phyloP scores from a whole-genome alignment of 129 eudicot genomes.

The Dittrichia graveolens region DNA sequence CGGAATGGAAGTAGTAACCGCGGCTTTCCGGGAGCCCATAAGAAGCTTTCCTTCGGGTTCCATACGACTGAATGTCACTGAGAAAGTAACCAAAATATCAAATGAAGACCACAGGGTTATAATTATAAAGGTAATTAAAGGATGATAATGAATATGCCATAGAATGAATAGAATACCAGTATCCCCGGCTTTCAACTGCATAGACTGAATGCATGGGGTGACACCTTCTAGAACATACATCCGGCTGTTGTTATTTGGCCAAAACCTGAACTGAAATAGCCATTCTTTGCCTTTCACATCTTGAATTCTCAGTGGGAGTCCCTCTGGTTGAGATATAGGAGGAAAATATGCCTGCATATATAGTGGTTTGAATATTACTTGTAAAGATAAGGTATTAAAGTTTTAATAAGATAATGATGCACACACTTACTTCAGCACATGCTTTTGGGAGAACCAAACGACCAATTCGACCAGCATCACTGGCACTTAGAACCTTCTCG shows the following conservation, averaged over 20 bases:
- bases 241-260: constrained; percentile 98
- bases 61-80: constrained; percentile 98
- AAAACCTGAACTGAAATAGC: constrained; percentile 96
- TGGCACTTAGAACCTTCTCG: constrained; percentile 93
- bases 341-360: constrained; percentile 90
- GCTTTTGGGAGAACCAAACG: constrained; percentile 99
- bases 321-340: constrained; percentile 94
- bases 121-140: not conserved
- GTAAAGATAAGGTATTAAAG: constrained; percentile 15
- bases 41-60: constrained; percentile 97
- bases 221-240: constrained; percentile 99
- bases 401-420: not conserved
- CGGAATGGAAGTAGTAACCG: constrained; percentile 53
- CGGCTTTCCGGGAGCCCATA: constrained; percentile 94
- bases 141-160: not conserved
- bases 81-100: constrained; percentile 4
- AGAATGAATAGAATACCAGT: constrained; percentile 52
- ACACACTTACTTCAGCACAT: constrained; percentile 91
- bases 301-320: constrained; percentile 91
- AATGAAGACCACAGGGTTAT: constrained; percentile 2
- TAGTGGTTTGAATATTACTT: constrained; percentile 13
- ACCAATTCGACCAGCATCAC: constrained; percentile 99
- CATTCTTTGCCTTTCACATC: constrained; percentile 98
- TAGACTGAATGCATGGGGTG: constrained; percentile 97
- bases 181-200: constrained; percentile 98